phyloP scores from a whole-genome alignment of 345 rosid species.

The Trapa bicornis region DNA sequence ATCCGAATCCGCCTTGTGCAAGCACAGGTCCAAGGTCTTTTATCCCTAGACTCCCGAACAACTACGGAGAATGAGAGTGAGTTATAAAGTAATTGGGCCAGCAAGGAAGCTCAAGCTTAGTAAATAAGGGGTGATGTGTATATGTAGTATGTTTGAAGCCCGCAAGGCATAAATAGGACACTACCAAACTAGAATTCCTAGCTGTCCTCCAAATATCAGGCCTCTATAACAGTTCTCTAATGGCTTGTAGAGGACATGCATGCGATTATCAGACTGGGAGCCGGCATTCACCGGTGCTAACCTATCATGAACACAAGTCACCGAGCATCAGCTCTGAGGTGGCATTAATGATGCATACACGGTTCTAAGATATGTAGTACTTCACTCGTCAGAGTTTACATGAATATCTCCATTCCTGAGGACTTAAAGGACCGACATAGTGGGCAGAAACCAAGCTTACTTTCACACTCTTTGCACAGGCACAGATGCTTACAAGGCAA shows the following conservation, averaged over 20 bases:
- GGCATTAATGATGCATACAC: neutral
- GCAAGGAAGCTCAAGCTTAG: no score
- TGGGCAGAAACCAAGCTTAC: conserved; percentile 71
- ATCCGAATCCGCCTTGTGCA: no score
- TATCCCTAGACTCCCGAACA: no score
- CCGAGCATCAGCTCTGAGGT: neutral
- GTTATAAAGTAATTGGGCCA: no score
- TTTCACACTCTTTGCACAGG: conserved; percentile 52
- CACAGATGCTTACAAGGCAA: conserved; percentile 11
- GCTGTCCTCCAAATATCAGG: no score
- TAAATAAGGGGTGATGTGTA: no score
- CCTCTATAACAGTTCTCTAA: neutral
- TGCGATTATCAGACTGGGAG: neutral
- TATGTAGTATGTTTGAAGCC: no score
- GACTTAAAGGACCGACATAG: conserved; percentile 64
- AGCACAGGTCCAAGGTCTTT: no score
- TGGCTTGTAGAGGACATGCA: neutral
- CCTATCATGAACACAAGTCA: no score
- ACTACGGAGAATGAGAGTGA: no score
- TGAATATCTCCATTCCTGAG: conserved; percentile 59
- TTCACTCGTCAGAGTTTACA: conserved; percentile 12
- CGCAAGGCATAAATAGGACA: no score
- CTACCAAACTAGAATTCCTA: no score
- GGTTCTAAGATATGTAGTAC: neutral
- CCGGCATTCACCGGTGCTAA: neutral